Percentiles rank a stretch among this genome's conserved stretches.
These are phyloP conservation scores for Leucocoprinus sp. DNA, from an alignment of 768 basidiomycete genomes.

Conservation along the genomic window DNA sequence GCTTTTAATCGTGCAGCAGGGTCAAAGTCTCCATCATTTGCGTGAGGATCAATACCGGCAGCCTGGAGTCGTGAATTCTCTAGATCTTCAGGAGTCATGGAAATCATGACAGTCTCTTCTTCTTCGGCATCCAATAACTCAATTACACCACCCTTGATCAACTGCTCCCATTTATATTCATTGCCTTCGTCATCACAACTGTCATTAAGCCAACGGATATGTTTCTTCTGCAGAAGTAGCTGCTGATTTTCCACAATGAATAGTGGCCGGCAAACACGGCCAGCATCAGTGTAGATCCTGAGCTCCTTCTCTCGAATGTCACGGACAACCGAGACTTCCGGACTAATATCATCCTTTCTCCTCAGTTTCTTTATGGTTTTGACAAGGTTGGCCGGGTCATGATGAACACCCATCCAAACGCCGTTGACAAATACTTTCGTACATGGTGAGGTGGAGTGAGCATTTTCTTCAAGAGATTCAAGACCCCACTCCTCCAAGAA, in stretches of 20 bases:
- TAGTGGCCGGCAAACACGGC: constrained; percentile 91
- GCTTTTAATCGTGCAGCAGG: constrained; percentile 85
- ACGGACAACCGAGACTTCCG: constrained; percentile 94
- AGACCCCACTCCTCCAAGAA: constrained; percentile 99
- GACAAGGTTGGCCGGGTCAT: constrained; percentile 87
- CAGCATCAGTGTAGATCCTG: constrained; percentile 92
- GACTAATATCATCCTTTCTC: constrained; percentile 89
- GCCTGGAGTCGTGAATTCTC: constrained; percentile 72
- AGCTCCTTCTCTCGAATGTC: constrained; percentile 96
- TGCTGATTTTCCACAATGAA: constrained; percentile 95
- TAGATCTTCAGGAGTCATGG: constrained; percentile 95
- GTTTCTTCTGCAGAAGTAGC: constrained; percentile 74
- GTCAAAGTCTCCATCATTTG: constrained; percentile 69
- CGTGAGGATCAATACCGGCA: constrained; percentile 46
- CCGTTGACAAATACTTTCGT: constrained; percentile 99
- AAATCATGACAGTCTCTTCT: constrained; percentile 99
- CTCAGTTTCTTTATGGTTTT: constrained; percentile 89
- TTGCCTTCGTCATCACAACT: constrained; percentile 51
- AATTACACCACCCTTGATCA: constrained; percentile 82
- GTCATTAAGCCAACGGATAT: constrained; percentile 65
- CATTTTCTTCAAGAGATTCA: constrained; percentile 91
- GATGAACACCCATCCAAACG: constrained; percentile 99
- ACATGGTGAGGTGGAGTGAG: constrained; percentile 69
- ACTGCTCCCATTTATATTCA: constrained; percentile 74
- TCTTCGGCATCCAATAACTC: constrained; percentile 97